Base-by-base conservation (phyloP, 2,329 filamentous ascomycete species). In the Chrysosporium keratinophilum region DNA sequence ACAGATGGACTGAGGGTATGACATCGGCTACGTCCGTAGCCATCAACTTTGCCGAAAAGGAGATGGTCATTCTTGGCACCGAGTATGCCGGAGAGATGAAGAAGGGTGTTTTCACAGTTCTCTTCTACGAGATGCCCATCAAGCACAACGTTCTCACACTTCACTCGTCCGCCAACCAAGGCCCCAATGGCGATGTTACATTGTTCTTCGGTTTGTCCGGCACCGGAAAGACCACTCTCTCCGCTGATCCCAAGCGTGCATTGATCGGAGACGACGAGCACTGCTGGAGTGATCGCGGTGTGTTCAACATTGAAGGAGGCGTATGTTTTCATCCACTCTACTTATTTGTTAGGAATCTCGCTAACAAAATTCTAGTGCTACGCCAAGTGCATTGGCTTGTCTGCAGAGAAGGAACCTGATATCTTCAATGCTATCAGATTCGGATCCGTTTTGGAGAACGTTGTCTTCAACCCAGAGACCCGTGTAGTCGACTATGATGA, bases 91-190 rank as follows among this genome's bases (percentile, higher is more conserved):
- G 91, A 66, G 87, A 91, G 76, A 91, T 93, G 87, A 95, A 95
- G 79, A 95, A 95, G 79, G 90, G 93, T 64, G 82, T 98, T 73
- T 98, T 98, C 81, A 98, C 93, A 46, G 89, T 98, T 49, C 84
- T 98, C 70, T 98, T 95, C 82, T 98, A 97, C 79, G 93, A 98
- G 79, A 98, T 97, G 90, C 93, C 93, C 58, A 88, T 98, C 70
- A 96, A 96, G 83, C 93, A 98, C 82, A 94, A 97, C 73, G 91
- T 98, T 65, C 78, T 98, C 62, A 98, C 93, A 40, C 84, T 98
- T 54, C 93, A 98, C 80, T 98, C 93, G 14, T 98, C 93, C 7
- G 93, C 93, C 68, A 98, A 98, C 76, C 87, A 98, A 81, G 93
- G 93, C 65, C 80, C 87, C 78, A 76, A 87, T 59, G 93, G 93